phyloP scores from a whole-genome alignment of 805 yeast genomes.

The Schwanniomyces yamadae region DNA sequence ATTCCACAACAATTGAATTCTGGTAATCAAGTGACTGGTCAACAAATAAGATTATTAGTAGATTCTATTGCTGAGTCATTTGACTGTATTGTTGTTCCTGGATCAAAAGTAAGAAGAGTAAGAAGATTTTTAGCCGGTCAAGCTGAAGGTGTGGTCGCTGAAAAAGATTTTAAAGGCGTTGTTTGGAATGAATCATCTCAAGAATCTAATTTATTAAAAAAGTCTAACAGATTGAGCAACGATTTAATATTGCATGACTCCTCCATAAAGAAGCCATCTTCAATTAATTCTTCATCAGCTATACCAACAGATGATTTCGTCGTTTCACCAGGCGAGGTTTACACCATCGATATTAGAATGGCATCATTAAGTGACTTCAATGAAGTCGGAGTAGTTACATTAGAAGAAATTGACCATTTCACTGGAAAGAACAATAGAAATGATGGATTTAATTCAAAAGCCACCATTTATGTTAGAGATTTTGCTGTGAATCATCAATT shows the following conservation, averaged over 20 bases:
- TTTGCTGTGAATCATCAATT: slow-evolving; percentile 77
- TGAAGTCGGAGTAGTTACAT: slow-evolving; percentile 66
- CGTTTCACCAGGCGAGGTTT: slow-evolving; percentile 81
- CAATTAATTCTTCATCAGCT: slow-evolving; percentile 44
- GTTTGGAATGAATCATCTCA: slow-evolving; percentile 83
- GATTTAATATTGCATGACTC: slow-evolving; percentile 11
- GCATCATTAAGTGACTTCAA: slow-evolving; percentile 56
- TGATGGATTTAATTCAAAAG: slow-evolving; percentile 53
- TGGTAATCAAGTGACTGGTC: slow-evolving; percentile 58
- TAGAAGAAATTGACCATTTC: slow-evolving; percentile 63
- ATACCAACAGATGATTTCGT: slow-evolving; percentile 72
- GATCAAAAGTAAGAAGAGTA: slow-evolving; percentile 86
- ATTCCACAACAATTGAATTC: slow-evolving; percentile 51
- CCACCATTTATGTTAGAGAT: slow-evolving; percentile 81
- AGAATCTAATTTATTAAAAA: slow-evolving; percentile 55
- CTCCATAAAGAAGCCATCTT: slow-evolving; percentile 5
- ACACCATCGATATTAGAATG: slow-evolving; percentile 79
- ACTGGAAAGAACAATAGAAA: slow-evolving; percentile 61
- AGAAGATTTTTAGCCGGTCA: slow-evolving; percentile 96
- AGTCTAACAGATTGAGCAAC: slow-evolving; percentile 26
- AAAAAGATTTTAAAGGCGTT: slow-evolving; percentile 89
- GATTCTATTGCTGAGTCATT: slow-evolving; percentile 84
- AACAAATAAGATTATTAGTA: slow-evolving; percentile 68
- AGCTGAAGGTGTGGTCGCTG: slow-evolving; percentile 88
- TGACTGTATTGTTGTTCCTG: slow-evolving; percentile 86